Conservation (phyloP, 345 rosid species). For the Adansonia digitata region DNA sequence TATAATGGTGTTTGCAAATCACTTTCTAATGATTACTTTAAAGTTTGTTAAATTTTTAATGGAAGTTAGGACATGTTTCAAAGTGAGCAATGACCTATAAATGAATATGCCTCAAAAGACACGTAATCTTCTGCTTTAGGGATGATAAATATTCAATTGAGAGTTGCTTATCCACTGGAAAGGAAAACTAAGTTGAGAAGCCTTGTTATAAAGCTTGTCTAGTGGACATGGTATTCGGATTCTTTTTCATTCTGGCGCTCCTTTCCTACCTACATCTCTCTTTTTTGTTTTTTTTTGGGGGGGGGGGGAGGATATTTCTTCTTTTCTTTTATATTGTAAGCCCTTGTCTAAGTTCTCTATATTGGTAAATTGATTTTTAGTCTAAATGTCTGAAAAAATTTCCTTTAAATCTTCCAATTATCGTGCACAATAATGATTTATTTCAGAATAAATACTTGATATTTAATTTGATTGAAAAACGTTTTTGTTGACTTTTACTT, state of each 20-base stretch:
- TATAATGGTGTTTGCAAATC: not conserved
- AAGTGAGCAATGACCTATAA: not conserved
- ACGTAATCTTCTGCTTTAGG: not conserved
- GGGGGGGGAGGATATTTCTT: not conserved
- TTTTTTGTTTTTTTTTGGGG: slow-evolving; percentile 11
- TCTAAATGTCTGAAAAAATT: not conserved
- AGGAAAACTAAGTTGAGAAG: not conserved
- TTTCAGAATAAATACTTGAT: not conserved
- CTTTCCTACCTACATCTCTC: not conserved
- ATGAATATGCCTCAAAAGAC: not conserved
- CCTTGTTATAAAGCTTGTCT: not conserved
- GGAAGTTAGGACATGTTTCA: not conserved
- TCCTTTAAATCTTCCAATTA: not conserved
- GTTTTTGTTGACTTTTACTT: not conserved
- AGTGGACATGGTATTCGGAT: not conserved
- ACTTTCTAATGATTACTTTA: not conserved
- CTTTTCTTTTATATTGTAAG: not conserved
- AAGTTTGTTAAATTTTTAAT: not conserved
- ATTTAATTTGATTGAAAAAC: not conserved
- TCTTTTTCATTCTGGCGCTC: not conserved
- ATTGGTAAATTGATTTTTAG: not conserved
- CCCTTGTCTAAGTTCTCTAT: not conserved
- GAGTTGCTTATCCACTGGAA: not conserved
- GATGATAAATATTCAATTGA: not conserved
- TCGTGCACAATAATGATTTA: not conserved